Evolutionary conservation across 2,329 filamentous ascomycete genomes (phyloP).

Genomic region (Plectosphaerella plurivora): DNA sequence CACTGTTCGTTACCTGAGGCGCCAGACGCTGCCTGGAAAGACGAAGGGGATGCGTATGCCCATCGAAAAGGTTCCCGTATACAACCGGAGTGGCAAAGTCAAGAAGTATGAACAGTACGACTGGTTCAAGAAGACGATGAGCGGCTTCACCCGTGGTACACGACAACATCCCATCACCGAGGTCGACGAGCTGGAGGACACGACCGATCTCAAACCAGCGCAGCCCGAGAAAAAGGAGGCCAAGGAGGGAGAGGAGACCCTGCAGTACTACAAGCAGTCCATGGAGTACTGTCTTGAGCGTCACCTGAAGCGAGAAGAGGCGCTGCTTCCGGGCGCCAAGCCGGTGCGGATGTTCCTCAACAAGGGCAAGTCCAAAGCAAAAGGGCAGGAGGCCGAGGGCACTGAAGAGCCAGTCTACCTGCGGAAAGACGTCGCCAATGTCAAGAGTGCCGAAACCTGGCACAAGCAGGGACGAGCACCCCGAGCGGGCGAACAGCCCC

Average conservation of each 20-base stretch:
- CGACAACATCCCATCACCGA: constrained; percentile 55
- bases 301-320: constrained; percentile 89
- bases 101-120: constrained; percentile 74
- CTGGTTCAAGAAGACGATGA: constrained; percentile 83
- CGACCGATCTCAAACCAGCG: constrained; percentile 68
- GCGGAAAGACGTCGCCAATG: constrained; percentile 73
- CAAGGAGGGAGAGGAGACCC: constrained; percentile 71
- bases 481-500: constrained; percentile 62
- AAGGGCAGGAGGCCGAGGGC: constrained; percentile 41
- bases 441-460: constrained; percentile 94
- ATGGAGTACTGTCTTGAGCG: constrained; percentile 80
- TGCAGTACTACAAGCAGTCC: constrained; percentile 85
- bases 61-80: constrained; percentile 73
- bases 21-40: constrained; percentile 77
- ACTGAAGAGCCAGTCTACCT: constrained; percentile 78
- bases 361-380: constrained; percentile 61
- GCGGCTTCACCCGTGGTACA: constrained; percentile 57
- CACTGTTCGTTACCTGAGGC: constrained; percentile 83
- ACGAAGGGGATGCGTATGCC: constrained; percentile 82
- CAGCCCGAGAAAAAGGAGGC: constrained; percentile 69
- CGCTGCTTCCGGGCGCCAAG: constrained; percentile 63
- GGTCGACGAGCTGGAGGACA: constrained; percentile 75
- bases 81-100: constrained; percentile 73
- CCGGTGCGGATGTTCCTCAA: constrained; percentile 72
- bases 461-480: constrained; percentile 90